phyloP scores from a whole-genome alignment of 371 early-diverging fungal genomes.

The Mortierella sp. region DNA sequence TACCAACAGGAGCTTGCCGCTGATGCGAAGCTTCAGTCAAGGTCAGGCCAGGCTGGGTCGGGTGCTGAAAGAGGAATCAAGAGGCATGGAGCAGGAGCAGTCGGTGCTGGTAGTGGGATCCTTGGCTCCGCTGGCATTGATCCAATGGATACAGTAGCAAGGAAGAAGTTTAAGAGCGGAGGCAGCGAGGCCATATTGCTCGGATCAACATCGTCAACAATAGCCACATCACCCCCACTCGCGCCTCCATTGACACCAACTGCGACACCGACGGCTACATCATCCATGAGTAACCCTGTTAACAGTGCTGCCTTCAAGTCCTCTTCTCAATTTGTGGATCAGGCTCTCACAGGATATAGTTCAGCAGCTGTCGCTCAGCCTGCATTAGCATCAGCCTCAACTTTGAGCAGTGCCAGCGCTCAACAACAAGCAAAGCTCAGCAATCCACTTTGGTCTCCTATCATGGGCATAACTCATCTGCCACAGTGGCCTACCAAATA shows the following conservation, averaged over 20 bases:
- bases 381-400: neutral
- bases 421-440: constrained; percentile 31
- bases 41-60: constrained; percentile 12
- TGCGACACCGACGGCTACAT: neutral
- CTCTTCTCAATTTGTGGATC: constrained; percentile 19
- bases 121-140: constrained; percentile 1
- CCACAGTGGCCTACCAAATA: constrained; percentile 28
- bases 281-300: neutral
- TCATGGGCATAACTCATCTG: constrained; percentile 25
- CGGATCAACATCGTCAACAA: constrained; percentile 3
- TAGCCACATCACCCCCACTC: neutral
- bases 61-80: constrained; percentile 20
- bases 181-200: neutral
- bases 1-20: constrained; percentile 35
- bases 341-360: constrained; percentile 19
- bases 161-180: constrained; percentile 22
- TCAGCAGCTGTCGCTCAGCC: neutral
- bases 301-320: neutral
- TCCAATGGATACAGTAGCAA: constrained; percentile 8
- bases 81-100: constrained; percentile 9
- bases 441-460: constrained; percentile 53
- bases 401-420: constrained; percentile 9
- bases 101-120: neutral
- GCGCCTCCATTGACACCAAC: neutral
- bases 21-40: constrained; percentile 29